A percentile compares a stretch with the other conserved stretches of the same genome.
Evolutionary conservation across 306 rosid genomes (phyloP).

Genomic region (Cucumis melo): DNA sequence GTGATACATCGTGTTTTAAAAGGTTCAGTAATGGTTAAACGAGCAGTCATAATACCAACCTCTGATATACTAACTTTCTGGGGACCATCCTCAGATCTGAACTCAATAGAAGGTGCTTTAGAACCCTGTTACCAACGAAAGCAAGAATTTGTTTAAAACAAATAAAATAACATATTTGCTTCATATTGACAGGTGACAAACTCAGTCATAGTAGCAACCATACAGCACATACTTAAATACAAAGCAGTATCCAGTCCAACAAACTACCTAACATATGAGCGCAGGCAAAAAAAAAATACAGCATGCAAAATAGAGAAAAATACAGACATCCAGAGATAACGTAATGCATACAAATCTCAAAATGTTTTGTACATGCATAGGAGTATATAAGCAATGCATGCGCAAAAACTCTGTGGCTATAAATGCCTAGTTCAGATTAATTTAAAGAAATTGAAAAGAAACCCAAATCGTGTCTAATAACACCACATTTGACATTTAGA

Average conservation of each 20-base stretch:
- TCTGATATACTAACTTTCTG: constrained; percentile 56
- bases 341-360: not conserved
- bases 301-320: not conserved
- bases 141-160: not conserved
- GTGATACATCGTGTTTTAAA: not conserved
- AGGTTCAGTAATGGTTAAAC: not conserved
- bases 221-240: not conserved
- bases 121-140: constrained; percentile 34
- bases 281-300: not conserved
- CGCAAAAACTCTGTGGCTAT: not conserved
- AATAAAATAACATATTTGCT: not conserved
- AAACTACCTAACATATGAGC: not conserved
- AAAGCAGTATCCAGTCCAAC: not conserved
- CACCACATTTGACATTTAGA: not conserved
- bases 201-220: not conserved
- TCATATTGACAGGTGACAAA: not conserved
- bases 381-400: too few relatives aligned
- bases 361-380: not conserved
- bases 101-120: constrained; percentile 38
- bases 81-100: constrained; percentile 42
- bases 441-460: not conserved
- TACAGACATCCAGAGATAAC: not conserved
- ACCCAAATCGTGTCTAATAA: not conserved
- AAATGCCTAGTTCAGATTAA: not conserved
- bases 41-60: constrained; percentile 29